phyloP scores from a whole-genome alignment of 139 green algal genomes.

The Haematococcus sp. region DNA sequence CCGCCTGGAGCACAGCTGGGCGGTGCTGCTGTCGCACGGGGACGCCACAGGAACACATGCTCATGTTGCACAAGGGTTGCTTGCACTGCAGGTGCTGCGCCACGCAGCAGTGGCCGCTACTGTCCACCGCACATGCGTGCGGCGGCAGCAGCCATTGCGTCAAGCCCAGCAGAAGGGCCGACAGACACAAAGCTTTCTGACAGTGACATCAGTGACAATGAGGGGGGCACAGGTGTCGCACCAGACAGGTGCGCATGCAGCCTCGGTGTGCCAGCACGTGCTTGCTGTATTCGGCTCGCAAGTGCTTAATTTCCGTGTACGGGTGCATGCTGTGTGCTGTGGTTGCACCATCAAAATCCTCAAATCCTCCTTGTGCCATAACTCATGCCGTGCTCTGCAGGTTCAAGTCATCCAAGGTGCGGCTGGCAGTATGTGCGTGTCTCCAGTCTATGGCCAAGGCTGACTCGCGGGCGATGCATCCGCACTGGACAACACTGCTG shows the following conservation, averaged over 20 bases:
- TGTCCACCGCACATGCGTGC: too few species aligned
- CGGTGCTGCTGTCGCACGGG: too few species aligned
- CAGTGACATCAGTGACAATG: background rate
- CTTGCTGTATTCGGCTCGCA: too few species aligned
- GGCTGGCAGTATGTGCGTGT: constrained; percentile 39
- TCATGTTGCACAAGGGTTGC: too few species aligned
- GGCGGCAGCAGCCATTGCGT: constrained; percentile 1
- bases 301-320: too few species aligned
- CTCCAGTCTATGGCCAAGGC: constrained; percentile 58
- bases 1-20: too few species aligned
- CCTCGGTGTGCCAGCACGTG: background rate
- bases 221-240: background rate
- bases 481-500: constrained; percentile 56
- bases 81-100: background rate
- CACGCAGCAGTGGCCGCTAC: background rate
- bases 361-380: too few species aligned
- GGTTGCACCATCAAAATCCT: too few species aligned
- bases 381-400: background rate
- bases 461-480: constrained; percentile 58
- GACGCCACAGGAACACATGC: too few species aligned
- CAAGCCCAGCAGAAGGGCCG: background rate
- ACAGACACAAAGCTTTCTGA: background rate
- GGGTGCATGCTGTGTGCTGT: too few species aligned
- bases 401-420: constrained; percentile 34
- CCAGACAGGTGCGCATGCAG: background rate